phyloP scores from a whole-genome alignment of 306 rosid genomes.

The Dryas alaskensis region DNA sequence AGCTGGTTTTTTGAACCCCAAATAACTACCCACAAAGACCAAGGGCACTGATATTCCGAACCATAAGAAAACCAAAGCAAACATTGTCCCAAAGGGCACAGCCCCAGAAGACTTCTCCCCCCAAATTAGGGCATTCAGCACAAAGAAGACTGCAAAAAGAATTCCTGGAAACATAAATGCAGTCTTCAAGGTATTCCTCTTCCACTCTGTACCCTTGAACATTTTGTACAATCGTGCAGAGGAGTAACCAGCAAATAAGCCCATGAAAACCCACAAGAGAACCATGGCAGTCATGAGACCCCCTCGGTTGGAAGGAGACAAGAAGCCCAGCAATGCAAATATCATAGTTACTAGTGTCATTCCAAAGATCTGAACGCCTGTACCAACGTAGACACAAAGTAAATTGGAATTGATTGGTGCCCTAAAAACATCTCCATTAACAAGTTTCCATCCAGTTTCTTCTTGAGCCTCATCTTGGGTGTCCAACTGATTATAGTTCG shows the following conservation, averaged over 20 bases:
- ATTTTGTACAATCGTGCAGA: constrained; percentile 96
- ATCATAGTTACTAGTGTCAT: constrained; percentile 99
- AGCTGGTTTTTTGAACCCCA: constrained; percentile 90
- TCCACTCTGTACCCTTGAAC: constrained; percentile 99
- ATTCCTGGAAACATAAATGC: constrained; percentile 99
- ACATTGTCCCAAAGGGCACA: constrained; percentile 97
- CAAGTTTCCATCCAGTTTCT: constrained; percentile 99
- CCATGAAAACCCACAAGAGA: constrained; percentile 99
- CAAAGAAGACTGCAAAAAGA: constrained; percentile 80
- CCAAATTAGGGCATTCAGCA: constrained; percentile 93
- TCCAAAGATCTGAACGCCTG: constrained; percentile 92
- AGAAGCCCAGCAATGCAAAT: constrained; percentile 94
- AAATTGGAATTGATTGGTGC: constrained; percentile 83
- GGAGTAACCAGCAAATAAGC: constrained; percentile 93
- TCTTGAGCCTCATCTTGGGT: constrained; percentile 99
- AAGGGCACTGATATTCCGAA: constrained; percentile 96
- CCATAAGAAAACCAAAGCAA: constrained; percentile 94
- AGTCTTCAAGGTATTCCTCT: constrained; percentile 90
- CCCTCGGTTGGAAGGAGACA: constrained; percentile 98
- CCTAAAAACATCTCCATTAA: constrained; percentile 94
- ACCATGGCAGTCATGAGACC: constrained; percentile 99
- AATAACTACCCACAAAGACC: constrained; percentile 95
- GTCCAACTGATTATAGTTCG: constrained; percentile 97
- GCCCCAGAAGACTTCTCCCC: constrained; percentile 98
- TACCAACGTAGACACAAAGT: constrained; percentile 95